phyloP scores from a whole-genome alignment of 208 protist species.

The Leishmania lainsoni region DNA sequence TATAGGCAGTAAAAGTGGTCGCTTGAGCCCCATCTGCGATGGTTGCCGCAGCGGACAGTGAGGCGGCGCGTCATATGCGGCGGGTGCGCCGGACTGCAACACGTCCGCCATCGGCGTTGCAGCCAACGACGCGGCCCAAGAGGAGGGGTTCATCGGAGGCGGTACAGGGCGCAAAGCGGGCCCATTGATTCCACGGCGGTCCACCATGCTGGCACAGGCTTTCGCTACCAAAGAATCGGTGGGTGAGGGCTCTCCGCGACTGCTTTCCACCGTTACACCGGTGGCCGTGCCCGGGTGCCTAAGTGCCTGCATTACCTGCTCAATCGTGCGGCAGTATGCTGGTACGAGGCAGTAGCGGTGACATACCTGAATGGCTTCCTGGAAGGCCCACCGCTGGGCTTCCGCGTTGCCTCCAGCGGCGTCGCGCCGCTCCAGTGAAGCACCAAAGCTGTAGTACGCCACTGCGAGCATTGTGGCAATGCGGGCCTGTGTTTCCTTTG shows the following conservation, averaged over 20 bases:
- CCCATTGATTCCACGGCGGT: background rate
- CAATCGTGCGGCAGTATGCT: conserved; percentile 60
- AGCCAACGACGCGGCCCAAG: background rate
- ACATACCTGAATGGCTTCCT: conserved; percentile 49
- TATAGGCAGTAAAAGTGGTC: background rate
- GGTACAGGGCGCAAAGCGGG: background rate
- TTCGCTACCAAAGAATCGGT: background rate
- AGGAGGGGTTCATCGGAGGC: conserved; percentile 10
- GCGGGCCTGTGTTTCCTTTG: conserved; percentile 19
- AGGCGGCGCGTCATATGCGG: background rate
- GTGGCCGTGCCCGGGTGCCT: conserved; percentile 20
- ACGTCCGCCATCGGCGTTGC: background rate
- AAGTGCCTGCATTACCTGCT: conserved; percentile 63
- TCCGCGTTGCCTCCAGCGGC: conserved; percentile 28
- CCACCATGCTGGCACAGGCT: background rate
- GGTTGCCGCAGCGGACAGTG: background rate
- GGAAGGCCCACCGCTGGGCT: conserved; percentile 58
- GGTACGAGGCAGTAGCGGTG: conserved; percentile 63
- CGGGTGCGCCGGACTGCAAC: background rate
- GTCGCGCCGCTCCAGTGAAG: conserved; percentile 72
- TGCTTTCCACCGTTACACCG: background rate
- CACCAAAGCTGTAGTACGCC: conserved; percentile 85
- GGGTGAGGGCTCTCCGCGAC: background rate
- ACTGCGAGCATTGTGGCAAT: conserved; percentile 82
- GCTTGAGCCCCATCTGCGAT: background rate